A percentile compares a stretch with the other conserved stretches of the same genome.
Conservation (phyloP, 352 stramenopile genomes). For the Globisporangium paddicum region DNA sequence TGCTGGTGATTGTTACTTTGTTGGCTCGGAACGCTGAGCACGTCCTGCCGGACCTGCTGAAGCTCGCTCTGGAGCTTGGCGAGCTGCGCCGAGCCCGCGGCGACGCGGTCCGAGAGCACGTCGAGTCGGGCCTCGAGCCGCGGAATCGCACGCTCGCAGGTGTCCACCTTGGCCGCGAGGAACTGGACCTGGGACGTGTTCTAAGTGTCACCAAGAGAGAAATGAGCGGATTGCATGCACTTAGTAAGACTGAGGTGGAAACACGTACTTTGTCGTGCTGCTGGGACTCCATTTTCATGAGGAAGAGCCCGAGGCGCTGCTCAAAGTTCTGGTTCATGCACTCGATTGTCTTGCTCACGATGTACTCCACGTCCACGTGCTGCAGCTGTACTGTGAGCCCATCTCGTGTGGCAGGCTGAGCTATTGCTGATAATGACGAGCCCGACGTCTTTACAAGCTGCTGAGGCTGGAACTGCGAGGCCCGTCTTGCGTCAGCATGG, state of each 20-base stretch:
- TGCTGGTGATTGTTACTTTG: conserved; percentile 2
- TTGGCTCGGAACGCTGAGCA: conserved; percentile 15
- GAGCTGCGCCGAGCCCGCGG: conserved; percentile 18
- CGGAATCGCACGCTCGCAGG: conserved; percentile 56
- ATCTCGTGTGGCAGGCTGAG: neutral
- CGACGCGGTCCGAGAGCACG: conserved; percentile 50
- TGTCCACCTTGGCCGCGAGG: conserved; percentile 49
- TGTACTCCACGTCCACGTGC: conserved; percentile 50
- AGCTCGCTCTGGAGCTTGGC: conserved; percentile 15
- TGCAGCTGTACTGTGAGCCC: conserved; percentile 18
- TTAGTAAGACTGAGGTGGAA: neutral
- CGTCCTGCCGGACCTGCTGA: conserved; percentile 27
- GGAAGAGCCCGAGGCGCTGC: conserved; percentile 44
- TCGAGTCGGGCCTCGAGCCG: conserved; percentile 55
- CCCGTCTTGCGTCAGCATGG: neutral
- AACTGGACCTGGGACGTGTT: conserved; percentile 47
- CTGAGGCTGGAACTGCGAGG: neutral
- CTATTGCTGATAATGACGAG: neutral
- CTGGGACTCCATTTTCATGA: conserved; percentile 53
- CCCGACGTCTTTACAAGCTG: neutral
- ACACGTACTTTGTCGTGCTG: conserved; percentile 47
- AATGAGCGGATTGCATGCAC: neutral
- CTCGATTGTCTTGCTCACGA: conserved; percentile 61
- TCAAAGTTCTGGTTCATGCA: conserved; percentile 70
- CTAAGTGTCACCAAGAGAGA: conserved; percentile 2